phyloP scores from a whole-genome alignment of 352 stramenopile genomes.

The Globisporangium ultimum region DNA sequence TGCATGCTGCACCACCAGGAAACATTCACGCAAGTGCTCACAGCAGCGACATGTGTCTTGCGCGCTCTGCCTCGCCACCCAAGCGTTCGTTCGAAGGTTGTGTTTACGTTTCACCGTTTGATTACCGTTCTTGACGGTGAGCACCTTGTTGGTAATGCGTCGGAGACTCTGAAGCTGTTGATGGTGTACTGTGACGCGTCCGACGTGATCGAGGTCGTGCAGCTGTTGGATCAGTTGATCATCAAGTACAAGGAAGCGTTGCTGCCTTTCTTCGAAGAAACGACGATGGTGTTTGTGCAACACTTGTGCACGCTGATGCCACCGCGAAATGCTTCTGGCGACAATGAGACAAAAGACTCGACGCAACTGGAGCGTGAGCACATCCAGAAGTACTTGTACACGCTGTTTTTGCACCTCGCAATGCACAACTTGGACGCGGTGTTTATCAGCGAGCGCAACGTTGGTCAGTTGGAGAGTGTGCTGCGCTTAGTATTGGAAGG shows the following conservation, averaged over 20 bases:
- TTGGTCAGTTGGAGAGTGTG: conserved; percentile 58
- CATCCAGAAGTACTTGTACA: conserved; percentile 80
- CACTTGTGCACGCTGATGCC: conserved; percentile 72
- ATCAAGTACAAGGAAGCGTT: conserved; percentile 81
- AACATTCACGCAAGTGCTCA: conserved; percentile 72
- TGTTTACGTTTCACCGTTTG: conserved; percentile 78
- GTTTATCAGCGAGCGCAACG: conserved; percentile 66
- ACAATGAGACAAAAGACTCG: conserved; percentile 64
- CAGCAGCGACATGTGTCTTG: conserved; percentile 53
- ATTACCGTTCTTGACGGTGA: conserved; percentile 70
- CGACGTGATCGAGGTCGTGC: conserved; percentile 80
- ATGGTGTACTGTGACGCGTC: conserved; percentile 59
- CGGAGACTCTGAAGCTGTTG: conserved; percentile 50
- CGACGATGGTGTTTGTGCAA: conserved; percentile 64
- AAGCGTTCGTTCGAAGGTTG: conserved; percentile 72
- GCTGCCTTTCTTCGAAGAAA: conserved; percentile 63
- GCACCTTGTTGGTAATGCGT: conserved; percentile 62
- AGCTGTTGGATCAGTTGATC: conserved; percentile 83
- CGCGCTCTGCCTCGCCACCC: conserved; percentile 41
- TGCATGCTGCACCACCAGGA: conserved; percentile 76
- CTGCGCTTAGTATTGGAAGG: conserved; percentile 68
- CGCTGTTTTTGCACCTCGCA: conserved; percentile 72
- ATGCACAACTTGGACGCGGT: conserved; percentile 68
- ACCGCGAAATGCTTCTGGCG: conserved; percentile 33
- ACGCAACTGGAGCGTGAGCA: conserved; percentile 72